These are phyloP conservation scores for Diphasiastrum complanatum DNA, from an alignment of 83 land plant species.

Conservation along the genomic window DNA sequence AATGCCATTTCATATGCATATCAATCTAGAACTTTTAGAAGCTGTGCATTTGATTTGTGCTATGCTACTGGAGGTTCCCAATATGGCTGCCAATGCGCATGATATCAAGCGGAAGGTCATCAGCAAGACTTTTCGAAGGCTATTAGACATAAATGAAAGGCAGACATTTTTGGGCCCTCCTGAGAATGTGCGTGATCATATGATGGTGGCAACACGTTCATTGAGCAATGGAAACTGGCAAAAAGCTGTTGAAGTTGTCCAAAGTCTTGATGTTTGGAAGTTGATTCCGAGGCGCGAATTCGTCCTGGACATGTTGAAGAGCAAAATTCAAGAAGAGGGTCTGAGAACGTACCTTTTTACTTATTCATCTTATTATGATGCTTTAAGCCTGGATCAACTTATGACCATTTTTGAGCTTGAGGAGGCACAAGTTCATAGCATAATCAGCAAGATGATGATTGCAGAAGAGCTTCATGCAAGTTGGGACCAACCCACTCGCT, in stretches of 20 bases:
- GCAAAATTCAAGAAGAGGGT: slow-evolving; percentile 85
- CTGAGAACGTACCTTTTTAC: slow-evolving; percentile 77
- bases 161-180: slow-evolving; percentile 85
- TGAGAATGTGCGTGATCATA: slow-evolving; percentile 85
- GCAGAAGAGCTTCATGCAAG: slow-evolving; percentile 78
- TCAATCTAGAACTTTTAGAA: slow-evolving; percentile 81
- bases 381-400: slow-evolving; percentile 71
- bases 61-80: slow-evolving; percentile 59
- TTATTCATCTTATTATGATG: slow-evolving; percentile 57
- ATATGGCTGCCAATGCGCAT: slow-evolving; percentile 62
- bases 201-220: slow-evolving; percentile 73
- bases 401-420: slow-evolving; percentile 66
- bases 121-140: slow-evolving; percentile 67
- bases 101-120: slow-evolving; percentile 62
- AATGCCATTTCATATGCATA: slow-evolving; percentile 98
- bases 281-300: slow-evolving; percentile 49
- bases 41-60: slow-evolving; percentile 81
- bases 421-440: slow-evolving; percentile 58
- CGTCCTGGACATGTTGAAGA: slow-evolving; percentile 62
- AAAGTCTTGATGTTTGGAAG: slow-evolving; percentile 74
- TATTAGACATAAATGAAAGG: slow-evolving; percentile 64
- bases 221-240: slow-evolving; percentile 58
- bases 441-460: slow-evolving; percentile 78
- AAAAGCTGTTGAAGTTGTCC: slow-evolving; percentile 64
- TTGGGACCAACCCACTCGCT: slow-evolving; percentile 82